Evolutionary conservation across 2,329 filamentous ascomycete species (phyloP).

Genomic region (Dendrostoma leiphaemia): DNA sequence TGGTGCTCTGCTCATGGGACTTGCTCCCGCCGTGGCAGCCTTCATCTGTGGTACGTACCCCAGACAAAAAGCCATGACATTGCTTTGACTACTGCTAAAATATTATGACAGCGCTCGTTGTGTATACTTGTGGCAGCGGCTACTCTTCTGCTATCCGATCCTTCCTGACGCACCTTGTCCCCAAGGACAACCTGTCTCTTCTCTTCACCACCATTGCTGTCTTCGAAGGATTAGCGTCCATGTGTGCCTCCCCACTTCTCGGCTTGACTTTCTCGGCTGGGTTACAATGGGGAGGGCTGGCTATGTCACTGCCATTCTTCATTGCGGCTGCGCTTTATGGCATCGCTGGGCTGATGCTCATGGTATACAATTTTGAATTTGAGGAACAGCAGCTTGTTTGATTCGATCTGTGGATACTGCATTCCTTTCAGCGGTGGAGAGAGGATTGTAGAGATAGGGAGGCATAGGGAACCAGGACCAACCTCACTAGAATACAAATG

Average conservation of each 20-base stretch:
- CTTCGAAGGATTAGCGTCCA: constrained; percentile 12
- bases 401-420: too few species aligned
- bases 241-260: constrained; percentile 6
- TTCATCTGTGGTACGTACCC: constrained; percentile 10
- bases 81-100: background rate
- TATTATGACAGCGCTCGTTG: background rate
- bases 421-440: too few species aligned
- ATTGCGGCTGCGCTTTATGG: constrained; percentile 12
- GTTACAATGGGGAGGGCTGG: constrained; percentile 3
- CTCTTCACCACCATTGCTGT: constrained; percentile 17
- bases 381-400: too few species aligned
- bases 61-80: too few species aligned
- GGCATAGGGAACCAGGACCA: too few species aligned
- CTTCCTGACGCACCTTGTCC: constrained; percentile 12
- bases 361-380: too few species aligned
- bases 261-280: constrained; percentile 13
- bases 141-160: constrained; percentile 14
- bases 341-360: too few species aligned
- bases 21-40: background rate
- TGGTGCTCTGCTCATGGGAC: constrained; percentile 11
- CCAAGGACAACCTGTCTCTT: background rate
- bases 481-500: too few species aligned
- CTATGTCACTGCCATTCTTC: constrained; percentile 14
- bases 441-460: too few species aligned
- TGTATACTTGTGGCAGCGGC: constrained; percentile 12